A percentile compares a stretch with the other conserved stretches of the same genome.
These are phyloP conservation scores for Pezicula radicicola DNA, from an alignment of 2,329 filamentous ascomycete genomes.

Conservation along the genomic window DNA sequence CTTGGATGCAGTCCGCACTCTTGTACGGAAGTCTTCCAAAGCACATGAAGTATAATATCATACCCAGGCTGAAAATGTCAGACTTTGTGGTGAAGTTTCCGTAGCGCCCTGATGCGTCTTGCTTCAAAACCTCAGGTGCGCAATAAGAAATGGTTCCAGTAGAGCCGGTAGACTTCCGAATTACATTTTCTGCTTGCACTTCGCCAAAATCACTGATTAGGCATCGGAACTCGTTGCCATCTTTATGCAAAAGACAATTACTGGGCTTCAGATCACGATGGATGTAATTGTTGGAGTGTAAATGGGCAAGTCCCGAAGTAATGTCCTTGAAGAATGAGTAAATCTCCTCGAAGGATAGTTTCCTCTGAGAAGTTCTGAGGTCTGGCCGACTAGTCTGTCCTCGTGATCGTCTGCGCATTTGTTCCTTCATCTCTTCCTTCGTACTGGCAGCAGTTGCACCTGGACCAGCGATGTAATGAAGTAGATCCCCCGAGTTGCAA, in stretches of 20 bases:
- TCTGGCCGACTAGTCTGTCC: constrained; percentile 63
- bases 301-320: constrained; percentile 83
- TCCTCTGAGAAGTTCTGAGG: constrained; percentile 18
- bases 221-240: constrained; percentile 69
- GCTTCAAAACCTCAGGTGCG: constrained; percentile 84
- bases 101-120: constrained; percentile 66
- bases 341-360: constrained; percentile 80
- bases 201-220: constrained; percentile 98
- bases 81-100: constrained; percentile 97
- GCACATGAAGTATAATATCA: constrained; percentile 98
- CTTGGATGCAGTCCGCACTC: constrained; percentile 79
- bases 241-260: constrained; percentile 84
- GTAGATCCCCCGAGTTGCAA: constrained; percentile 89
- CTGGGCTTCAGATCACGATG: constrained; percentile 95
- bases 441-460: constrained; percentile 57
- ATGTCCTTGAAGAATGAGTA: constrained; percentile 97
- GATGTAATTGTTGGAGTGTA: constrained; percentile 90
- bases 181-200: constrained; percentile 79
- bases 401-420: constrained; percentile 77
- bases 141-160: constrained; percentile 98
- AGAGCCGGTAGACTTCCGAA: constrained; percentile 84
- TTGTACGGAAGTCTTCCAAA: constrained; percentile 85
- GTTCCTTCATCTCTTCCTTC: constrained; percentile 85
- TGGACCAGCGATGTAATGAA: constrained; percentile 78
- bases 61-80: constrained; percentile 95